These are phyloP conservation scores for Apiospora malaysiana DNA, from an alignment of 2,329 filamentous ascomycete genomes.

Conservation along the genomic window DNA sequence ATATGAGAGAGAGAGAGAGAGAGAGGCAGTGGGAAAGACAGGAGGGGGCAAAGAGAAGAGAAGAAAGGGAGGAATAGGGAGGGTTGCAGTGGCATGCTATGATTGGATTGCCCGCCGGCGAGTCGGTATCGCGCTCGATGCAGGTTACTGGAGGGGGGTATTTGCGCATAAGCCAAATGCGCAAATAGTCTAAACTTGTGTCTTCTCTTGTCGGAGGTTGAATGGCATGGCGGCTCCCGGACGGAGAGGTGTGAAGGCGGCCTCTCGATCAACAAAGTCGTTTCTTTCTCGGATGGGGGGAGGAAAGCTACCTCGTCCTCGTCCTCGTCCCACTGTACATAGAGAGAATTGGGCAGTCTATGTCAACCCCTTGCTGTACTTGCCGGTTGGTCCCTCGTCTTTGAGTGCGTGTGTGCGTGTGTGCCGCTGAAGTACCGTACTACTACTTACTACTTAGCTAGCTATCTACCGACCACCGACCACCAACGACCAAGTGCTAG, in stretches of 20 bases:
- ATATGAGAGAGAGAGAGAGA: neutral
- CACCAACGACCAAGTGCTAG: neutral
- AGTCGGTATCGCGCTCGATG: neutral
- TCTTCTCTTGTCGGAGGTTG: neutral
- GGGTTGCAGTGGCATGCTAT: neutral
- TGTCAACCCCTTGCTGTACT: neutral
- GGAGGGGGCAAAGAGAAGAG: neutral
- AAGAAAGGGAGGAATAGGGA: neutral
- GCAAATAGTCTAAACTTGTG: neutral
- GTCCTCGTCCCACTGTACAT: neutral
- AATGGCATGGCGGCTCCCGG: neutral
- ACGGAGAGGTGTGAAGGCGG: neutral
- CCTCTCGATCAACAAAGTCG: neutral
- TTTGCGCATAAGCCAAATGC: neutral
- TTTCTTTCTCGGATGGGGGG: neutral
- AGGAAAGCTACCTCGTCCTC: neutral
- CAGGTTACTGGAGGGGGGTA: neutral
- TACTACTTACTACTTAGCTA: neutral
- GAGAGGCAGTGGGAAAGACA: neutral
- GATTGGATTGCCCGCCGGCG: neutral
- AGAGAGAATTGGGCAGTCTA: conserved; percentile 5
- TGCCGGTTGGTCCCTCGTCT: neutral
- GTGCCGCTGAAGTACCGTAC: neutral
- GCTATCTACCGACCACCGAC: no score
- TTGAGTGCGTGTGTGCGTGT: neutral